Evolutionary conservation across 2,329 filamentous ascomycete species (phyloP).

Genomic region (Colletotrichum euphorbiae): DNA sequence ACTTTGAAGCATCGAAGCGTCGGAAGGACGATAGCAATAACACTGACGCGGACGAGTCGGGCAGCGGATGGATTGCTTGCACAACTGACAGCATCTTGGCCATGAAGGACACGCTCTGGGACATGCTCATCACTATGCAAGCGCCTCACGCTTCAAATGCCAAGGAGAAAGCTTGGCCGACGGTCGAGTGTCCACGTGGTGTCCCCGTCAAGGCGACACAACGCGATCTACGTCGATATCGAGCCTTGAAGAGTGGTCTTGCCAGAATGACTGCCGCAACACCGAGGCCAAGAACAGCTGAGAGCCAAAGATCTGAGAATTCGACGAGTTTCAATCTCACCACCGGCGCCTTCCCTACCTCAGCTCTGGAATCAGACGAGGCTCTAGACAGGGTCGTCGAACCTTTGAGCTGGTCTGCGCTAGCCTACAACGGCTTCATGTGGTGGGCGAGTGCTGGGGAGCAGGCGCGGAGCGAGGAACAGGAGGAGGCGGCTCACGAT

Average conservation of each 20-base stretch:
- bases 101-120: constrained; percentile 88
- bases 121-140: constrained; percentile 88
- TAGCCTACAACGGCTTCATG: constrained; percentile 86
- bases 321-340: constrained; percentile 41
- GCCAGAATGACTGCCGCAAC: constrained; percentile 54
- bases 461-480: constrained; percentile 69
- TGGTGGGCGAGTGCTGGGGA: constrained; percentile 92
- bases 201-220: constrained; percentile 85
- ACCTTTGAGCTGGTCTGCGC: constrained; percentile 75
- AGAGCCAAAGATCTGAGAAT: constrained; percentile 45
- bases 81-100: constrained; percentile 94
- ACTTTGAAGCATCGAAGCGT: constrained; percentile 62
- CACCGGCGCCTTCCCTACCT: constrained; percentile 31
- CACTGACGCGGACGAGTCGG: constrained; percentile 58
- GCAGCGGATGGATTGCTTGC: constrained; percentile 88
- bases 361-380: constrained; percentile 56
- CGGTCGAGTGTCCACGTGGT: constrained; percentile 74
- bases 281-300: constrained; percentile 34
- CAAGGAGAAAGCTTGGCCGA: constrained; percentile 77
- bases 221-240: constrained; percentile 86
- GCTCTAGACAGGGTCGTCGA: constrained; percentile 69
- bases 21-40: constrained; percentile 50
- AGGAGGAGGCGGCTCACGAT: constrained; percentile 68
- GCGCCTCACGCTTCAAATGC: constrained; percentile 68
- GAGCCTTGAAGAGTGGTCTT: constrained; percentile 74